phyloP scores from a whole-genome alignment of 805 yeast genomes.

The Suhomyces sp. region DNA sequence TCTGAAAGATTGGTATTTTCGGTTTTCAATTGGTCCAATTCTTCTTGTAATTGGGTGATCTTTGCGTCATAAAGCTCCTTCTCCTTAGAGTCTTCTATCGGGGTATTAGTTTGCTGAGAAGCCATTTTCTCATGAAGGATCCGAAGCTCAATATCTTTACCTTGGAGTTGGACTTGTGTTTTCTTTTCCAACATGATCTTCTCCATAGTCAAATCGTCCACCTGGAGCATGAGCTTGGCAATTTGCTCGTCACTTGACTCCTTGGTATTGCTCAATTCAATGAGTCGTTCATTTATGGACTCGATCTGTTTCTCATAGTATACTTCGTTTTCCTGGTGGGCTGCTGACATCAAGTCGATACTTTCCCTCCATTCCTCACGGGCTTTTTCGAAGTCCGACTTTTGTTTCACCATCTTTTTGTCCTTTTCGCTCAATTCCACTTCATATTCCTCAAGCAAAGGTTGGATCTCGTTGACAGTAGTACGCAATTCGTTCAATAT shows the following conservation, averaged over 20 bases:
- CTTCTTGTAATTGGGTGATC: constrained; percentile 8
- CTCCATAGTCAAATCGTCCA: constrained; percentile 15
- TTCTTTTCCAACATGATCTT: constrained; percentile 14
- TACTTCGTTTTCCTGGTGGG: constrained; percentile 55
- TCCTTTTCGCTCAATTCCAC: constrained; percentile 45
- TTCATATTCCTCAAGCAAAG: constrained; percentile 48
- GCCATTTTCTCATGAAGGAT: constrained; percentile 9
- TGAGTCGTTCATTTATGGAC: constrained; percentile 23
- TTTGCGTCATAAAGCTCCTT: constrained; percentile 12
- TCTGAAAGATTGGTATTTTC: background rate
- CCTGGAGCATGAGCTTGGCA: constrained; percentile 6
- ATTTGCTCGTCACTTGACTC: constrained; percentile 9
- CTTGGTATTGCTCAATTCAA: background rate
- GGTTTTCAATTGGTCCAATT: constrained; percentile 7
- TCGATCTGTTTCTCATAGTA: constrained; percentile 47
- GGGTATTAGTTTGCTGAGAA: constrained; percentile 1
- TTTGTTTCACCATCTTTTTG: constrained; percentile 45
- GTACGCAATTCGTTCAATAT: constrained; percentile 48
- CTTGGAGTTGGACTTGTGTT: constrained; percentile 14
- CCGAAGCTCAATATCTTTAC: constrained; percentile 12
- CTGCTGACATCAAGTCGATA: constrained; percentile 52
- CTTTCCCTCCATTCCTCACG: constrained; percentile 60
- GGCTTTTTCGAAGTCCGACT: constrained; percentile 49
- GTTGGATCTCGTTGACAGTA: constrained; percentile 50
- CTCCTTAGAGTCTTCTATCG: constrained; percentile 3